Percentiles rank a stretch among this genome's conserved stretches.
These are phyloP conservation scores for Aspergillus fructus DNA, from an alignment of 2,329 filamentous ascomycete genomes.

Conservation along the genomic window DNA sequence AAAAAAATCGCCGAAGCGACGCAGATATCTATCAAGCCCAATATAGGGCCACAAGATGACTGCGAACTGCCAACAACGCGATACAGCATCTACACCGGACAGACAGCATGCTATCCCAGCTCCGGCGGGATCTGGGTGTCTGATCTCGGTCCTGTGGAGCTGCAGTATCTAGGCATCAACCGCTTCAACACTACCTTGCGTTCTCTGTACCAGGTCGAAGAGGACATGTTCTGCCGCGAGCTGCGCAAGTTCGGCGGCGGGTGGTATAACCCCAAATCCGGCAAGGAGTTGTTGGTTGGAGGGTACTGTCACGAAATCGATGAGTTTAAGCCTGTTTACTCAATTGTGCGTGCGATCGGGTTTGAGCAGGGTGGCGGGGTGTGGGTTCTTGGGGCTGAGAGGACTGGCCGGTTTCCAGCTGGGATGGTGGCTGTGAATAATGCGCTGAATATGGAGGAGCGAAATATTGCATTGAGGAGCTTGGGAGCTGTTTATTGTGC, in stretches of 20 bases:
- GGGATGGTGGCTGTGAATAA: not conserved
- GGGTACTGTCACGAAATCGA: not conserved
- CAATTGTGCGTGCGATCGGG: not conserved
- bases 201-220: not conserved
- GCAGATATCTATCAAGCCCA: too few relatives aligned
- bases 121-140: slow-evolving; percentile 7
- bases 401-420: not conserved
- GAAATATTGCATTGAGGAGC: not conserved
- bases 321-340: not conserved
- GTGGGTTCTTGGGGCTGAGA: not conserved
- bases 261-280: not conserved
- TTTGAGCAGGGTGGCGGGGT: not conserved
- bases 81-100: slow-evolving; percentile 1
- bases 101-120: slow-evolving; percentile 3
- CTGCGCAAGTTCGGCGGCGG: slow-evolving; percentile 2
- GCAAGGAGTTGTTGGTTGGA: not conserved
- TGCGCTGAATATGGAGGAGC: slow-evolving; percentile 9
- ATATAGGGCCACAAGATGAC: not conserved
- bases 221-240: slow-evolving; percentile 2
- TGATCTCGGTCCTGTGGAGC: not conserved
- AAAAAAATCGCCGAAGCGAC: too few relatives aligned
- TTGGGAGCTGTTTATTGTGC: slow-evolving; percentile 1
- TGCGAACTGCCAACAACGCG: slow-evolving; percentile 5
- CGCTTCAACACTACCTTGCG: slow-evolving; percentile 1
- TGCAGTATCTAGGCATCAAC: not conserved